Conservation (phyloP, 164 flowering plant genomes). For the Dillenia turbinata region DNA sequence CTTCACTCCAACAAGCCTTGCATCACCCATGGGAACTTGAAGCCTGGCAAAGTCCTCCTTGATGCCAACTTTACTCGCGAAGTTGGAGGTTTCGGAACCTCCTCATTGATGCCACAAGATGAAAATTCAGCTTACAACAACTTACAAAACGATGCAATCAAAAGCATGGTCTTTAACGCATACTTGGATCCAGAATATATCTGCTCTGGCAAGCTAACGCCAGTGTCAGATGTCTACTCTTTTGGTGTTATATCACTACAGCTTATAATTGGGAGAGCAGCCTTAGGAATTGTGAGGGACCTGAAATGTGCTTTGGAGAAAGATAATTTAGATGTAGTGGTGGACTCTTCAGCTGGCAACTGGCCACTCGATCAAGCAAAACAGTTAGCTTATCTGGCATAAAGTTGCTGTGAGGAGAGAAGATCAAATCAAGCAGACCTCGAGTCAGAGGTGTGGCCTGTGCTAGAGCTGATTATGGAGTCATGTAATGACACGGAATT, state of each 20-base stretch:
- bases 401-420: slow-evolving; percentile 42
- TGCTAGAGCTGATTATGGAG: slow-evolving; percentile 35
- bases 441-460: slow-evolving; percentile 32
- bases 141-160: not conserved
- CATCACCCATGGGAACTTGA: slow-evolving; percentile 55
- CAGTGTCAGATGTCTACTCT: slow-evolving; percentile 60
- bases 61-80: slow-evolving; percentile 50
- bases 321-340: slow-evolving; percentile 24
- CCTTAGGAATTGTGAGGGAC: slow-evolving; percentile 26
- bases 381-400: slow-evolving; percentile 40
- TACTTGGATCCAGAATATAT: slow-evolving; percentile 45
- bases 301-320: slow-evolving; percentile 46
- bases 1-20: slow-evolving; percentile 47
- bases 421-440: slow-evolving; percentile 39
- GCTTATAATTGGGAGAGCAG: slow-evolving; percentile 48
- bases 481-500: slow-evolving; percentile 17
- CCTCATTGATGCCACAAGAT: slow-evolving; percentile 17
- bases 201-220: slow-evolving; percentile 32
- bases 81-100: slow-evolving; percentile 45
- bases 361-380: slow-evolving; percentile 50
- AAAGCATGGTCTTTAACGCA: slow-evolving; percentile 7
- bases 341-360: slow-evolving; percentile 59
- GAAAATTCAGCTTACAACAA: slow-evolving; percentile 2
- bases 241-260: slow-evolving; percentile 50
- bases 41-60: slow-evolving; percentile 57